These are phyloP conservation scores for Quercus ilex DNA, from an alignment of 306 rosid species.

Conservation along the genomic window DNA sequence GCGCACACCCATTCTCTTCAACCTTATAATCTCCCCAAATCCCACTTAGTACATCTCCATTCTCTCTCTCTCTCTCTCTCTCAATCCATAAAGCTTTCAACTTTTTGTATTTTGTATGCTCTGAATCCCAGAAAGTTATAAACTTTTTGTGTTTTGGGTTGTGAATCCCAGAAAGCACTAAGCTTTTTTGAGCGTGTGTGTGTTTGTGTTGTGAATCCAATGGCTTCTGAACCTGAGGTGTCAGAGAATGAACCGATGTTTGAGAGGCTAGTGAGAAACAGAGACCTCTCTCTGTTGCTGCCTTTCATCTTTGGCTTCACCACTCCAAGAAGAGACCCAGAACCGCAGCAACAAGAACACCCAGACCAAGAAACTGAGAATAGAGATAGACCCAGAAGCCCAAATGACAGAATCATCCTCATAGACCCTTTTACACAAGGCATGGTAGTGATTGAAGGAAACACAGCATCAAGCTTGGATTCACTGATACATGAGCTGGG, in stretches of 20 bases:
- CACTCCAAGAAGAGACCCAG: background rate
- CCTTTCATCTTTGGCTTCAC: constrained; percentile 63
- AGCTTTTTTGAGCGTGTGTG: background rate
- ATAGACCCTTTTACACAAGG: constrained; percentile 55
- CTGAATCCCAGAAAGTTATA: background rate
- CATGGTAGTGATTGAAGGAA: constrained; percentile 58
- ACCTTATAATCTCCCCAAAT: background rate
- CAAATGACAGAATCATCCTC: constrained; percentile 46
- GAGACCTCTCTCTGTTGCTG: constrained; percentile 46
- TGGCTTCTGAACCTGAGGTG: constrained; percentile 55
- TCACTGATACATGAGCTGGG: constrained; percentile 42
- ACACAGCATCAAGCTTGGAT: constrained; percentile 34
- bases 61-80: background rate
- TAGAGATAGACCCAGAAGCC: background rate
- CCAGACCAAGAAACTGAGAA: constrained; percentile 15
- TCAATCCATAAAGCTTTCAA: background rate
- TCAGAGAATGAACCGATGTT: constrained; percentile 41
- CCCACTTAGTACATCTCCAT: background rate
- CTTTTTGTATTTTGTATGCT: background rate
- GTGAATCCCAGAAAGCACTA: too few species aligned
- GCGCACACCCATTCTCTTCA: background rate
- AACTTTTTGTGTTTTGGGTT: background rate
- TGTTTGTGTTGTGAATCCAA: constrained; percentile 4
- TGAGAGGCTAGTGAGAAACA: constrained; percentile 38
- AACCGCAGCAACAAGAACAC: background rate